A percentile compares a stretch with the other conserved stretches of the same genome.
phyloP scores from a whole-genome alignment of 2,329 filamentous ascomycete genomes.

The Penicillium expansum region DNA sequence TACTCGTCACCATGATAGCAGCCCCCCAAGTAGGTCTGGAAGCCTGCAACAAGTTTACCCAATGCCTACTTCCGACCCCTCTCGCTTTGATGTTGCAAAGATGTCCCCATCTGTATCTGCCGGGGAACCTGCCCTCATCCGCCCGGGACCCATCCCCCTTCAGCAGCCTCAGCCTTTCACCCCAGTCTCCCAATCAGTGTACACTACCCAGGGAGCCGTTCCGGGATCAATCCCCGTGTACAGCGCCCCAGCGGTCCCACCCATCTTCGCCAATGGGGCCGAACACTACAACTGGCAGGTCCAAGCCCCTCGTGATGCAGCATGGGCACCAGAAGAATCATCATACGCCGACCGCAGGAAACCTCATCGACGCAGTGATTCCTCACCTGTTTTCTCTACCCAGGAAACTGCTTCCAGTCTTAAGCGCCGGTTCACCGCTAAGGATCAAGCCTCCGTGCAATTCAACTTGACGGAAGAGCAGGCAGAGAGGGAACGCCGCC shows the following conservation, averaged over 20 bases:
- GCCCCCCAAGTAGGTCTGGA: conserved; percentile 41
- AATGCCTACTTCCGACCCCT: conserved; percentile 64
- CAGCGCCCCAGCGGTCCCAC: conserved; percentile 40
- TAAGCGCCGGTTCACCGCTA: conserved; percentile 35
- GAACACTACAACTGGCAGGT: conserved; percentile 19
- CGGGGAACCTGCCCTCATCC: conserved; percentile 34
- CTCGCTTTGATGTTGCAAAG: conserved; percentile 56
- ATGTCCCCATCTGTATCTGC: conserved; percentile 26
- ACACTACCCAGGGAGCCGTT: conserved; percentile 47
- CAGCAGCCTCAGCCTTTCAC: conserved; percentile 79
- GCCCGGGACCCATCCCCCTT: conserved; percentile 65
- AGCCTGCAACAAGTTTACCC: conserved; percentile 62
- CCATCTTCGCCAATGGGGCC: conserved; percentile 37
- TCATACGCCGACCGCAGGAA: conserved; percentile 13
- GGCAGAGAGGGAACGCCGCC: conserved; percentile 47
- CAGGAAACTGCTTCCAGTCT: conserved; percentile 26
- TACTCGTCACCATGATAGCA: conserved; percentile 31
- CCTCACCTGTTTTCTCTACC: conserved; percentile 45
- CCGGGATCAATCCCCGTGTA: conserved; percentile 40
- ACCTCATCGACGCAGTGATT: conserved; percentile 44
- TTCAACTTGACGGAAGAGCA: conserved; percentile 60
- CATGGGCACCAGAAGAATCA: conserved; percentile 9
- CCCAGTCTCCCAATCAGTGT: conserved; percentile 68
- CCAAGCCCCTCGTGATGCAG: conserved; percentile 14
- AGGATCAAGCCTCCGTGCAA: conserved; percentile 50